phyloP scores from a whole-genome alignment of 2,329 filamentous ascomycete species.

The Phaeosphaeriaceae sp. region DNA sequence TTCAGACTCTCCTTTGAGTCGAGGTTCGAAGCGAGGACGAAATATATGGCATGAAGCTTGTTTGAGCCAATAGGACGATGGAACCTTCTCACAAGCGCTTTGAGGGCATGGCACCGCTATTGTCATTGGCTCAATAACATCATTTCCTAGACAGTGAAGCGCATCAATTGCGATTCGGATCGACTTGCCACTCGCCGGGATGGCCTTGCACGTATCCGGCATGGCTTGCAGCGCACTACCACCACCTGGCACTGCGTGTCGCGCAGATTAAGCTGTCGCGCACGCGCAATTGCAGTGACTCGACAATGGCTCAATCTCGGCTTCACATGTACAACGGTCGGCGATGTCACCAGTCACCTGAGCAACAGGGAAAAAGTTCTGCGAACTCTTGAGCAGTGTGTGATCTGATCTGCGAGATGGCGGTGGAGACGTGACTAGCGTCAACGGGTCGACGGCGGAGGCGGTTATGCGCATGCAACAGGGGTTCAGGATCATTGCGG shows the following conservation, averaged over 20 bases:
- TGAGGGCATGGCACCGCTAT: too few relatives aligned
- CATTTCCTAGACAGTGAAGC: neutral
- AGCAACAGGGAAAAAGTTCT: constrained; percentile 3
- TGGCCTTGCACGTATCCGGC: neutral
- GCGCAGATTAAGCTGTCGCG: neutral
- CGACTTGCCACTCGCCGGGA: neutral
- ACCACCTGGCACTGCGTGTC: neutral
- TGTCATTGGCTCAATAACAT: neutral
- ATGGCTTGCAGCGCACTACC: neutral
- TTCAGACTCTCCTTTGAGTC: too few relatives aligned
- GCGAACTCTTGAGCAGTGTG: constrained; percentile 1
- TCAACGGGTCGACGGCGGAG: constrained; percentile 7
- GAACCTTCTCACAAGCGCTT: too few relatives aligned
- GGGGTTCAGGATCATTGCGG: constrained; percentile 4
- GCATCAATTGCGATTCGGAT: neutral
- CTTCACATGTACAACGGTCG: neutral
- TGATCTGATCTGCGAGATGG: constrained; percentile 6
- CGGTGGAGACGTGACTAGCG: constrained; percentile 5
- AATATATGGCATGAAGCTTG: too few relatives aligned
- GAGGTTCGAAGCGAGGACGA: too few relatives aligned
- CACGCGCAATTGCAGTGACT: neutral
- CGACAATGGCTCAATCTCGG: neutral
- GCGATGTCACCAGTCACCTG: neutral
- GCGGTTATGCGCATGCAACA: constrained; percentile 10
- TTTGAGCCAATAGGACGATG: too few relatives aligned